A percentile compares a stretch with the other conserved stretches of the same genome.
Conservation (phyloP, 495 filamentous ascomycete species). For the Aspergillus ostianus region DNA sequence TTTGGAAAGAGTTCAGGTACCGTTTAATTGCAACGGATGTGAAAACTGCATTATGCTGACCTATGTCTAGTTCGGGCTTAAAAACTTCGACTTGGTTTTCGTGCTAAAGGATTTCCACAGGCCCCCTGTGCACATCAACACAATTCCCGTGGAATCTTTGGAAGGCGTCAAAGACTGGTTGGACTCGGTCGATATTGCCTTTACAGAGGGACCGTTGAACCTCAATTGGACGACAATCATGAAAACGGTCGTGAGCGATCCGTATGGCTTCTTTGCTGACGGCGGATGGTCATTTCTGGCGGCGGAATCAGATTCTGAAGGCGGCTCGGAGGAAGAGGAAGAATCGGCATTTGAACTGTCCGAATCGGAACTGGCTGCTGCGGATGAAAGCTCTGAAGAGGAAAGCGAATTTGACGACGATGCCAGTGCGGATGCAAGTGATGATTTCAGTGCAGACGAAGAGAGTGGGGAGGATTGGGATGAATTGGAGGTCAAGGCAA, state of each 20-base stretch:
- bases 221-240: constrained; percentile 99
- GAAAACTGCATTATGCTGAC: constrained; percentile 13
- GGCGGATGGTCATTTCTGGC: constrained; percentile 94
- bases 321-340: constrained; percentile 73
- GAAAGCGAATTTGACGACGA: constrained; percentile 93
- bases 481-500: constrained; percentile 86
- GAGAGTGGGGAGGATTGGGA: constrained; percentile 92
- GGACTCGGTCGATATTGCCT: constrained; percentile 90
- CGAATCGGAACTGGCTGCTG: constrained; percentile 77
- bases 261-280: constrained; percentile 91
- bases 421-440: constrained; percentile 72
- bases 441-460: constrained; percentile 73
- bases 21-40: constrained; percentile 1
- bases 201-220: constrained; percentile 92
- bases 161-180: constrained; percentile 98
- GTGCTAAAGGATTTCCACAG: constrained; percentile 96
- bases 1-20: constrained; percentile 86
- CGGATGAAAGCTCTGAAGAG: constrained; percentile 78
- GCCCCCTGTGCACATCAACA: constrained; percentile 89
- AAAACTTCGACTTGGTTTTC: constrained; percentile 98
- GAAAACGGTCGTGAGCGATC: constrained; percentile 94
- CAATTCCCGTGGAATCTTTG: constrained; percentile 91
- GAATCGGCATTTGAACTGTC: constrained; percentile 89
- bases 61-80: constrained; percentile 73
- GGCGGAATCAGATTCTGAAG: constrained; percentile 85